Evolutionary conservation across 139 green algal genomes (phyloP), one percentile per base, ranked within the genome.

Genomic region (Parachlorella kessleri): DNA sequence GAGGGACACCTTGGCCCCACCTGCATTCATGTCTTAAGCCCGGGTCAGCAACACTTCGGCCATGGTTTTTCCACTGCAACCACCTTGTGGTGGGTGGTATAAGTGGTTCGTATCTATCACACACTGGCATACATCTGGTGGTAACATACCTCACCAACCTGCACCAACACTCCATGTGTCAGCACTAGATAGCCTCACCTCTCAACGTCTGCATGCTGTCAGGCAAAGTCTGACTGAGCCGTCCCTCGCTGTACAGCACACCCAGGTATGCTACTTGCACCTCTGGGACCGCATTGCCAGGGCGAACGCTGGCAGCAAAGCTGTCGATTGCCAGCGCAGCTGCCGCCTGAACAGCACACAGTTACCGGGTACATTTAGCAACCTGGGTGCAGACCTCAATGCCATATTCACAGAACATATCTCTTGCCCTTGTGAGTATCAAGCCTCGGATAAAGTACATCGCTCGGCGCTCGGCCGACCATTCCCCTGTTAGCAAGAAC

Each of bases 191-290:
- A 9, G 9, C n/a, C 70, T 30, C 30, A 72, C 74, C 74, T 65
- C 54, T 79, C 74, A 83, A 42, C 6, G 63, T 42, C 1, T n/a
- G 33, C 24, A 26, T 69, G 77, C 70, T 75, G 41, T 41, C 73
- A 26, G 77, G 77, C 53, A 83, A 83, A 48, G 64, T 59, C 64
- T 83, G 77, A 0, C 48, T 63, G 9, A 10, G 21, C 2, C 21
- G 35, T 3, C 66, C 71, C 42, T 83, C 77, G 41, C 40, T 64
- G 54, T 83, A 83, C 71, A 76, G 71, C 42, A 83, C 41, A 10
- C 0, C 26, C 77, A 53, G n/a, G 6, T 1, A 41, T n/a, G 18
- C 48, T 33, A 30, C 39, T 55, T 53, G 28, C 37, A 28, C 37
- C 75, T 28, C 21, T 4, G 10, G 54, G 40, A 18, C 2, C 71